Base-by-base conservation (phyloP, 2,329 filamentous ascomycete genomes). In the Stagonosporopsis rhizophila region DNA sequence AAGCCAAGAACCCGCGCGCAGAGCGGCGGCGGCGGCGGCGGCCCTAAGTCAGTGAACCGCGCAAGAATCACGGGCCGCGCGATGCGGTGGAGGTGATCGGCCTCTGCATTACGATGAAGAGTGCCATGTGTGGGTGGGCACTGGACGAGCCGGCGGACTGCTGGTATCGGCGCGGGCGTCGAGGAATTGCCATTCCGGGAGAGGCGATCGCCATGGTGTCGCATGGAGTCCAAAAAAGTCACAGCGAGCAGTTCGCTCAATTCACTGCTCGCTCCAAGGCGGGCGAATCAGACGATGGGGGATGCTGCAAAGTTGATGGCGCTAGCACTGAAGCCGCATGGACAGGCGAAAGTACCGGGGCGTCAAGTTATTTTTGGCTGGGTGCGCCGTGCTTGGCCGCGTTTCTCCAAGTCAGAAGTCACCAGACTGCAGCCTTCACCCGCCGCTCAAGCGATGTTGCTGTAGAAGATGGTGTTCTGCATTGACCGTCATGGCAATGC, bases 341-440 rank as follows among this genome's bases (percentile, higher is more conserved):
- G 61, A 53, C 60, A 65, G 59, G 66, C 57, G 44, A 52, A 41
- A 53, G 44, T 51, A 57, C 58, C 44, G 56, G 62, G 64, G 58
- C 60, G 49, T 57, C 60, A 62, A 64, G 67, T 38, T 56, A 56
- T 56, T 56, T 56, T 70, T 73, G 70, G 69, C 48, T 52, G 44
- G 34, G 59, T 63, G 62, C 66, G 54, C 65, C 58, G 54, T 54
- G 35, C 58, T 58, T 45, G 54, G 25, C 53, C 40, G 45, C 47
- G 51, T 41, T 51, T 46, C 30, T 42, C 45, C 45, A 37, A 19
- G 35, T 38, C 35, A 20, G 12, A 30, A 61, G 61, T 64, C 62
- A 66, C 59, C 61, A 56, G 57, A 58, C 44, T 51, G 25, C 42
- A 53, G 44, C 39, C 45, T 48, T 27, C 37, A 47, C 23, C 20